phyloP scores from a whole-genome alignment of 768 basidiomycete genomes.

The Hysterangium stoloniferum region DNA sequence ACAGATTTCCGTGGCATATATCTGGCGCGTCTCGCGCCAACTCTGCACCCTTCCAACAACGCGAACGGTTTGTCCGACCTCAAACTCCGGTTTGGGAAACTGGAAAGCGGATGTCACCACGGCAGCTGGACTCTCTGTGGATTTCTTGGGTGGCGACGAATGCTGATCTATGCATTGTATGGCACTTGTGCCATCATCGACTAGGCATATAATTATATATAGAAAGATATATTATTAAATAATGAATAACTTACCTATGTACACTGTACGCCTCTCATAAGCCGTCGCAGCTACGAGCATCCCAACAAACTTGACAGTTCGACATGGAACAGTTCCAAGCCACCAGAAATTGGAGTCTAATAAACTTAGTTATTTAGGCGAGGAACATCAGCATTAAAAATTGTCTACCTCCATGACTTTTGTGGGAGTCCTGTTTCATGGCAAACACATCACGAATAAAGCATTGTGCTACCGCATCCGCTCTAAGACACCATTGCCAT shows the following conservation, averaged over 20 bases:
- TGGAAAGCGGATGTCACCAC: constrained; percentile 32
- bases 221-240: neutral
- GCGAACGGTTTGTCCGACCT: constrained; percentile 39
- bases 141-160: constrained; percentile 18
- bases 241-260: constrained; percentile 38
- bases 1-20: constrained; percentile 48
- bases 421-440: constrained; percentile 31
- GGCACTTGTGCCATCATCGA: constrained; percentile 72
- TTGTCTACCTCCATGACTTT: constrained; percentile 22
- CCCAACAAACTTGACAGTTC: constrained; percentile 53
- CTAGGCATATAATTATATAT: constrained; percentile 27
- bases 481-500: constrained; percentile 48
- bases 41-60: constrained; percentile 39
- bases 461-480: constrained; percentile 48
- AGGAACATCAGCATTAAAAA: constrained; percentile 4
- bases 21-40: constrained; percentile 35
- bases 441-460: constrained; percentile 43
- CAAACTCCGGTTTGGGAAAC: neutral
- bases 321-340: constrained; percentile 62
- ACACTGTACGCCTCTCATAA: constrained; percentile 53
- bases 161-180: constrained; percentile 55
- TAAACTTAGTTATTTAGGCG: neutral
- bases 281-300: constrained; percentile 54
- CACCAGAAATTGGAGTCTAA: constrained; percentile 12
- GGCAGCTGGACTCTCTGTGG: constrained; percentile 12